phyloP scores from a whole-genome alignment of 208 protist genomes.

The Vickermania spadyakhi region DNA sequence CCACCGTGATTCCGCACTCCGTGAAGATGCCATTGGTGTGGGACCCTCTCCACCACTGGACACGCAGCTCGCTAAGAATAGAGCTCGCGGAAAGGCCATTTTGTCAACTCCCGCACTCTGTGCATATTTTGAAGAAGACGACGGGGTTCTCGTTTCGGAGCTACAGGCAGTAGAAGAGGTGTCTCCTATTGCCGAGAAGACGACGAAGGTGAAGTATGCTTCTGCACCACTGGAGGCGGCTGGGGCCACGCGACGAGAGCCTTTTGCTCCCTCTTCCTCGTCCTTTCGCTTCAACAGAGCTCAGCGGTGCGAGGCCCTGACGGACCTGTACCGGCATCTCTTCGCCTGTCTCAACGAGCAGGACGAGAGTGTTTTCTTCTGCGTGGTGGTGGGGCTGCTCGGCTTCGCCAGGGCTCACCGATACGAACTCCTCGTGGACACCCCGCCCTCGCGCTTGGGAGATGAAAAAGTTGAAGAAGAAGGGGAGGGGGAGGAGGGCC shows the following conservation, averaged over 20 bases:
- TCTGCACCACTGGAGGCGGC: no score
- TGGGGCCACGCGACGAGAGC: background rate
- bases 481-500: no score
- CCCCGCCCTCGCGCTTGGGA: background rate
- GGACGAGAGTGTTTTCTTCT: background rate
- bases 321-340: background rate
- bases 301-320: background rate
- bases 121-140: background rate
- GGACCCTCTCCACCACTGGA: background rate
- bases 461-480: no score
- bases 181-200: background rate
- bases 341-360: background rate
- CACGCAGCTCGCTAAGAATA: background rate
- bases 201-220: background rate
- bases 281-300: background rate
- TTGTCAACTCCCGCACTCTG: background rate
- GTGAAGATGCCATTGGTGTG: background rate
- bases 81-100: background rate
- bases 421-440: background rate
- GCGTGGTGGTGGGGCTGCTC: background rate
- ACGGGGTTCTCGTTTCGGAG: background rate
- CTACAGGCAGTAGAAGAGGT: background rate
- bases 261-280: background rate
- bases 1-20: background rate
- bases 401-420: background rate